Evolutionary conservation across 208 protist genomes (phyloP).

Genomic region (Crithidia sp.): DNA sequence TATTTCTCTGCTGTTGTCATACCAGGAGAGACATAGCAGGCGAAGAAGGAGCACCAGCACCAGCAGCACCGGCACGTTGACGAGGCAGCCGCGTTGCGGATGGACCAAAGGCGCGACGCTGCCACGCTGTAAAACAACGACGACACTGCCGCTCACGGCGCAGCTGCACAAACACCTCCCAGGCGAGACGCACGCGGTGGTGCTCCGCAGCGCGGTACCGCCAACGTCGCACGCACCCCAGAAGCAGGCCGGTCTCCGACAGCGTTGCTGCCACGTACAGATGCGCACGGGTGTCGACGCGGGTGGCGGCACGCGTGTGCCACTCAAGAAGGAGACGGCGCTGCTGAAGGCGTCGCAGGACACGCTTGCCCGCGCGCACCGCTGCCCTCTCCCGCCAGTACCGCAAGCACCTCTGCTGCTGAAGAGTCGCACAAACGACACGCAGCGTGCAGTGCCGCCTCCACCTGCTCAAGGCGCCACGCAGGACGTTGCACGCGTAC

Average conservation of each 20-base stretch:
- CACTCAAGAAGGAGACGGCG: conserved; percentile 25
- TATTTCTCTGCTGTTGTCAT: not conserved
- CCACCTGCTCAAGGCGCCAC: conserved; percentile 19
- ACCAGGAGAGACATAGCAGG: conserved; percentile 5
- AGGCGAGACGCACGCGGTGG: conserved; percentile 39
- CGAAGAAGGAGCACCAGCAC: not conserved
- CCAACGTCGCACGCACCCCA: conserved; percentile 73
- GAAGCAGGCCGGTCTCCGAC: conserved; percentile 65
- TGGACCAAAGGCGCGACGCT: conserved; percentile 38
- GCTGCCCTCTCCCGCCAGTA: conserved; percentile 28
- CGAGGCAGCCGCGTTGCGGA: not conserved
- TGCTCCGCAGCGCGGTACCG: conserved; percentile 32
- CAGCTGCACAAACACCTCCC: conserved; percentile 55
- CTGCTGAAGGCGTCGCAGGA: not conserved
- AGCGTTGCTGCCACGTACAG: conserved; percentile 69
- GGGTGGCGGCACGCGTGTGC: conserved; percentile 16
- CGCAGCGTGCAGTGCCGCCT: conserved; percentile 10
- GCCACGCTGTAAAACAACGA: conserved; percentile 51
- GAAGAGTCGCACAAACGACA: not conserved
- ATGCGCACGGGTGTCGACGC: conserved; percentile 19
- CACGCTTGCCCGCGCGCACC: conserved; percentile 5
- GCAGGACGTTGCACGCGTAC: conserved; percentile 9
- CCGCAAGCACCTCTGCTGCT: conserved; percentile 33
- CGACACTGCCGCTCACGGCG: conserved; percentile 45
- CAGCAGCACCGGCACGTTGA: not conserved